Conservation (phyloP, 306 rosid genomes). For the Abrus pulchellus region DNA sequence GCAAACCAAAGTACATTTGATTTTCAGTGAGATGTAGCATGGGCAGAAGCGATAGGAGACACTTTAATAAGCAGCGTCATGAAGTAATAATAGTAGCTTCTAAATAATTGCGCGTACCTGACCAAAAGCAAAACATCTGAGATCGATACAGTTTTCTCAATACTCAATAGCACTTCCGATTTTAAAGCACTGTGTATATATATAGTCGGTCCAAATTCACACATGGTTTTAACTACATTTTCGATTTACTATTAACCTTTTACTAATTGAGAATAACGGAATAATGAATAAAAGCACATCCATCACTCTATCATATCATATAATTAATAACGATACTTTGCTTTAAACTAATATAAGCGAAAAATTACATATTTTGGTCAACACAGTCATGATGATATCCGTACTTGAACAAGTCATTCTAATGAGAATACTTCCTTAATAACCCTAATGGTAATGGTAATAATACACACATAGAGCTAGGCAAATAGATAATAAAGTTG, state of each 20-base stretch:
- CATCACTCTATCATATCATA: conserved; percentile 2
- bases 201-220: background rate
- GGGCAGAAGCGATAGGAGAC: background rate
- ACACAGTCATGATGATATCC: conserved; percentile 49
- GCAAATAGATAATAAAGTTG: background rate
- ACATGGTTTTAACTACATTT: background rate
- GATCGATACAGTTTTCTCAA: too few relatives aligned
- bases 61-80: background rate
- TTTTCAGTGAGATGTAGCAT: conserved; percentile 1
- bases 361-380: conserved; percentile 53
- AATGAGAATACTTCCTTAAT: conserved; percentile 24
- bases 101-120: conserved; percentile 36
- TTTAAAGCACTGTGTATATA: background rate
- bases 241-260: background rate
- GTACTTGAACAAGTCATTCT: conserved; percentile 41
- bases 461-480: conserved; percentile 33
- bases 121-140: conserved; percentile 21
- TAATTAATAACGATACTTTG: conserved; percentile 7
- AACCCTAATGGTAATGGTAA: conserved; percentile 32
- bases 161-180: background rate
- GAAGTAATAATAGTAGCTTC: conserved; percentile 37
- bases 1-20: background rate
- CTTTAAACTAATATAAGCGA: conserved; percentile 2
- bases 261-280: background rate
- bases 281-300: background rate